Conservation (phyloP, 2,329 filamentous ascomycete species). For the Huntiella omanensis region DNA sequence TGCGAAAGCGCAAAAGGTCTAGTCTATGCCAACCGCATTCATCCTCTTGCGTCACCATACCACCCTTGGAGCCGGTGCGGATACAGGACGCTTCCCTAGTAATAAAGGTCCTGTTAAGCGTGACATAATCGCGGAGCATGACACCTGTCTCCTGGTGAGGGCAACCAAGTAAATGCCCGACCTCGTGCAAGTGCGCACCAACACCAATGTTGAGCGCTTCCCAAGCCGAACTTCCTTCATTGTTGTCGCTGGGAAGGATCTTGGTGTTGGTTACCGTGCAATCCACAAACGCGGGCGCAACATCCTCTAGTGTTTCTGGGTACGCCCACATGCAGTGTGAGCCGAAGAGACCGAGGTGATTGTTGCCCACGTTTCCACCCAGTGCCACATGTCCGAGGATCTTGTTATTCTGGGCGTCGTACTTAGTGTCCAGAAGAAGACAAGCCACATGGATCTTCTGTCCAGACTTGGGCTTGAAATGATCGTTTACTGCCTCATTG, state of each 20-base stretch:
- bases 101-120: constrained; percentile 66
- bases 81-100: constrained; percentile 71
- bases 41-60: constrained; percentile 53
- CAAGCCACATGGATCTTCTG: constrained; percentile 82
- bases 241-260: constrained; percentile 67
- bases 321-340: constrained; percentile 87
- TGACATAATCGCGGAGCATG: constrained; percentile 79
- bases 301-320: constrained; percentile 72
- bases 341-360: constrained; percentile 77
- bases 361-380: constrained; percentile 52
- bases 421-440: constrained; percentile 72
- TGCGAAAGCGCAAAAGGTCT: constrained; percentile 72
- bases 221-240: constrained; percentile 79
- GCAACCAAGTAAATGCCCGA: constrained; percentile 76
- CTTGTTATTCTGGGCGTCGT: constrained; percentile 53
- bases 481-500: constrained; percentile 53
- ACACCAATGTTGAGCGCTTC: constrained; percentile 91
- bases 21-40: constrained; percentile 87
- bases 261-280: constrained; percentile 74
- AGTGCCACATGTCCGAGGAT: constrained; percentile 69
- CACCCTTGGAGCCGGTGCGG: constrained; percentile 66
- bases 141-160: constrained; percentile 80
- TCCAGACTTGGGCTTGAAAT: constrained; percentile 56
- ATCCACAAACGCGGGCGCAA: constrained; percentile 73
- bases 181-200: constrained; percentile 80